Percentiles rank a stretch among this genome's conserved stretches.
These are phyloP conservation scores for Penicillium sp. DNA, from an alignment of 2,329 filamentous ascomycete species.

Conservation along the genomic window DNA sequence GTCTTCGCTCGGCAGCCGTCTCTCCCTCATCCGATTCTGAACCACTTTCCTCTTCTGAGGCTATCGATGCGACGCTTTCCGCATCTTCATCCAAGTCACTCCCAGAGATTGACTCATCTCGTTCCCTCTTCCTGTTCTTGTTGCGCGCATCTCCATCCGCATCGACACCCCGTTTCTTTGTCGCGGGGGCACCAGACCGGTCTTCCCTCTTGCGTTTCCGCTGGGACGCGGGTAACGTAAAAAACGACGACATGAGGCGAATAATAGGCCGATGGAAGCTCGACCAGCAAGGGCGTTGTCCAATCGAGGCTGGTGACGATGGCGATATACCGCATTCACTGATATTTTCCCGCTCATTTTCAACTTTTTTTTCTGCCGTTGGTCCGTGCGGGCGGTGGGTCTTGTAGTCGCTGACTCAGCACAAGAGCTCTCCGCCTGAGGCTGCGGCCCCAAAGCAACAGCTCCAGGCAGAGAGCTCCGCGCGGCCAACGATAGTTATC, in stretches of 20 bases:
- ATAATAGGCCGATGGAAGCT: not conserved
- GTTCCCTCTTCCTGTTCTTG: conserved; percentile 52
- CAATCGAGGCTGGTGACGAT: conserved; percentile 10
- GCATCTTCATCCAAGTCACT: conserved; percentile 76
- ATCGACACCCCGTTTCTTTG: conserved; percentile 52
- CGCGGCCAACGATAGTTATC: conserved; percentile 37
- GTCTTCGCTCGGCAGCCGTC: conserved; percentile 84
- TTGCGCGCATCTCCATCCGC: conserved; percentile 35
- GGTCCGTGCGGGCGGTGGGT: conserved; percentile 33
- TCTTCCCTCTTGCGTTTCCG: conserved; percentile 84
- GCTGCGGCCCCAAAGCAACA: conserved; percentile 25
- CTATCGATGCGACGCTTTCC: conserved; percentile 52
- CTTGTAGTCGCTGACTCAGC: conserved; percentile 41
- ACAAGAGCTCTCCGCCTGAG: conserved; percentile 36
- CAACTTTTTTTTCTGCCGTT: conserved; percentile 44
- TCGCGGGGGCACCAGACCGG: conserved; percentile 45
- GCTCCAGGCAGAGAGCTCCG: conserved; percentile 50
- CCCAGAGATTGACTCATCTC: conserved; percentile 84
- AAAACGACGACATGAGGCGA: conserved; percentile 87
- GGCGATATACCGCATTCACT: not conserved
- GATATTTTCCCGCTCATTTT: conserved; percentile 20
- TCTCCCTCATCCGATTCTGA: conserved; percentile 77
- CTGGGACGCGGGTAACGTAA: conserved; percentile 83
- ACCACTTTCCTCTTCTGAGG: conserved; percentile 56
- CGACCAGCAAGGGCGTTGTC: conserved; percentile 7